phyloP scores from a whole-genome alignment of 1,284 basidiomycete species.

The Cerrena zonata region DNA sequence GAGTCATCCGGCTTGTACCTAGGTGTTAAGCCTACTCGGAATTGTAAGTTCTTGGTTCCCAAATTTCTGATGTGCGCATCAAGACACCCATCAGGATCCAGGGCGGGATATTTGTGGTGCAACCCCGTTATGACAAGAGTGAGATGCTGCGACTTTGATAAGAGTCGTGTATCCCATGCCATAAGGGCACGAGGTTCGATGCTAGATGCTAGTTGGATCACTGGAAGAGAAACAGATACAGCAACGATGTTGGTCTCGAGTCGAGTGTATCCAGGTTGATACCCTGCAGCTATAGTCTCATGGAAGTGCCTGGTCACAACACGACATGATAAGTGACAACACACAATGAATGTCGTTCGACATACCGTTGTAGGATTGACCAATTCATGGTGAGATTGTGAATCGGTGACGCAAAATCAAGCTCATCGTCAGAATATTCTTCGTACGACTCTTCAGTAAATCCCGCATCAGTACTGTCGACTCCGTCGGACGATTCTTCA shows the following conservation, averaged over 20 bases:
- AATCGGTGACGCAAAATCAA: background rate
- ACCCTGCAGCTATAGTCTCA: conserved; percentile 45
- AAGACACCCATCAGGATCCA: conserved; percentile 34
- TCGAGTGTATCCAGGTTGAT: conserved; percentile 49
- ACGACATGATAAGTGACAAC: too few relatives aligned
- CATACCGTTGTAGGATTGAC: too few relatives aligned
- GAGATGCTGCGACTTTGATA: conserved; percentile 45
- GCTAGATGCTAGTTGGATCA: conserved; percentile 39
- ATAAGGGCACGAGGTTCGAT: conserved; percentile 52
- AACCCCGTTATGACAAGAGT: conserved; percentile 56
- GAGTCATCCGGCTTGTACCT: conserved; percentile 51
- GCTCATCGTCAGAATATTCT: too few relatives aligned
- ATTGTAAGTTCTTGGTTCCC: conserved; percentile 32
- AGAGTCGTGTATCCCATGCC: conserved; percentile 56
- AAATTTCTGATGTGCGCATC: conserved; percentile 24
- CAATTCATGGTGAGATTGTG: too few relatives aligned
- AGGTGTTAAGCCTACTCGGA: conserved; percentile 51
- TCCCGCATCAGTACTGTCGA: conserved; percentile 8
- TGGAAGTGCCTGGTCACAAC: conserved; percentile 47
- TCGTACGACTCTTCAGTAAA: too few relatives aligned
- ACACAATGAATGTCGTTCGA: too few relatives aligned
- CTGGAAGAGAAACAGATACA: conserved; percentile 49
- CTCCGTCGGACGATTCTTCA: too few relatives aligned
- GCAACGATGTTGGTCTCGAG: conserved; percentile 43
- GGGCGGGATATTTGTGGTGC: conserved; percentile 43